A percentile compares a stretch with the other conserved stretches of the same genome.
Evolutionary conservation across 306 rosid species (phyloP).

Genomic region (Glycyrrhiza uralensis): DNA sequence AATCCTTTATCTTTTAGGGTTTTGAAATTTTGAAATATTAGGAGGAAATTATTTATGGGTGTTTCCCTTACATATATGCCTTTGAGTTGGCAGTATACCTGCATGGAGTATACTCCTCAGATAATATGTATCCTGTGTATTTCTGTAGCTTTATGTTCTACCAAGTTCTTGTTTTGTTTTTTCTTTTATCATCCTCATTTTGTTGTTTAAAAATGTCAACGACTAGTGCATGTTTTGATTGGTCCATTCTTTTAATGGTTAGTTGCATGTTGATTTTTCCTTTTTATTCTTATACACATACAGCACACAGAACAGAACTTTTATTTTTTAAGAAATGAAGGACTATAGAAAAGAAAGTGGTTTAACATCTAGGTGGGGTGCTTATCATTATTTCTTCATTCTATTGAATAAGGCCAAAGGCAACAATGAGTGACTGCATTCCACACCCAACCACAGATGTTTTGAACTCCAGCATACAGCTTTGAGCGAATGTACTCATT

Average conservation of each 20-base stretch:
- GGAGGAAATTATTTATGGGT: neutral
- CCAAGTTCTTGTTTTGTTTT: neutral
- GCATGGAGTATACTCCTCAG: neutral
- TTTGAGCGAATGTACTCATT: neutral
- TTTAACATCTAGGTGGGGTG: neutral
- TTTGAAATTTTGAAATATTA: conserved; percentile 9
- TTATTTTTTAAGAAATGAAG: neutral
- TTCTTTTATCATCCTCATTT: neutral
- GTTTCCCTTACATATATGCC: neutral
- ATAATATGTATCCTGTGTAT: neutral
- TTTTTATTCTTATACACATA: neutral
- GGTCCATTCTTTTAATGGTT: neutral
- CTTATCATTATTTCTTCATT: neutral
- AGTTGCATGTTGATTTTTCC: neutral
- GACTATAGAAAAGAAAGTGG: neutral
- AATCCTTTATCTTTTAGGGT: neutral
- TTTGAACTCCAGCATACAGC: neutral
- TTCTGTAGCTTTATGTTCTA: neutral
- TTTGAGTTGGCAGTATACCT: neutral
- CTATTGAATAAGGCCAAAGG: neutral
- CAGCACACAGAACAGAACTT: neutral
- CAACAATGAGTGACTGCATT: neutral
- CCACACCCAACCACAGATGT: neutral
- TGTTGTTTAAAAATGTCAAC: neutral
- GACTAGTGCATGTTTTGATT: neutral